Evolutionary conservation across 192 early-diverging fungal species (phyloP).

Genomic region (Coemansia sp.): DNA sequence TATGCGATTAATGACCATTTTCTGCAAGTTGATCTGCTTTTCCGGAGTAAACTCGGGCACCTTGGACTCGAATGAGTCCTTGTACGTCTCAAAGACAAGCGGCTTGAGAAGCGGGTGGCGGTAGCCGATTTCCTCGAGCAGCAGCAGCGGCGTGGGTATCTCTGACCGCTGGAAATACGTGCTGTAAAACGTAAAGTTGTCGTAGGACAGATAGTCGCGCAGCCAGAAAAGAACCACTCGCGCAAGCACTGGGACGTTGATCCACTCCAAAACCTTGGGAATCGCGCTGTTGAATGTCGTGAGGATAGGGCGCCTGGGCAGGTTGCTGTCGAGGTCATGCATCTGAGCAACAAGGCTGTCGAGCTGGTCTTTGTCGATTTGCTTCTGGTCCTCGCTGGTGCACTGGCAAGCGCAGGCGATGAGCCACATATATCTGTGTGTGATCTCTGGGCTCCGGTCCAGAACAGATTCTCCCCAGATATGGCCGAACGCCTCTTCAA

Average conservation of each 20-base stretch:
- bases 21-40: slow-evolving; percentile 64
- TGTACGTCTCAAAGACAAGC: slow-evolving; percentile 62
- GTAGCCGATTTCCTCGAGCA: slow-evolving; percentile 76
- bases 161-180: slow-evolving; percentile 66
- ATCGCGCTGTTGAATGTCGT: slow-evolving; percentile 28
- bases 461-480: slow-evolving; percentile 23
- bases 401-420: slow-evolving; percentile 36
- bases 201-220: slow-evolving; percentile 57
- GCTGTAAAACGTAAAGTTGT: slow-evolving; percentile 61
- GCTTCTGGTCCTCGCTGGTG: slow-evolving; percentile 7
- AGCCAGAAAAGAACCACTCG: slow-evolving; percentile 58
- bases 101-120: slow-evolving; percentile 66
- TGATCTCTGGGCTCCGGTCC: slow-evolving; percentile 20
- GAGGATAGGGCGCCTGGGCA: slow-evolving; percentile 32
- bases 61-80: slow-evolving; percentile 58
- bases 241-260: slow-evolving; percentile 32
- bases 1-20: slow-evolving; percentile 66
- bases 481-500: slow-evolving; percentile 45
- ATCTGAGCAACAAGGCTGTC: slow-evolving; percentile 25
- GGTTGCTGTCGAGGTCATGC: slow-evolving; percentile 24
- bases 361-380: slow-evolving; percentile 18
- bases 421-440: slow-evolving; percentile 45
- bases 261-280: slow-evolving; percentile 33
- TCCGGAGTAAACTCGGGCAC: slow-evolving; percentile 60
- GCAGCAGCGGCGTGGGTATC: slow-evolving; percentile 57